Evolutionary conservation across 257 asterid species (phyloP).

Genomic region (Gardenia jasminoides): DNA sequence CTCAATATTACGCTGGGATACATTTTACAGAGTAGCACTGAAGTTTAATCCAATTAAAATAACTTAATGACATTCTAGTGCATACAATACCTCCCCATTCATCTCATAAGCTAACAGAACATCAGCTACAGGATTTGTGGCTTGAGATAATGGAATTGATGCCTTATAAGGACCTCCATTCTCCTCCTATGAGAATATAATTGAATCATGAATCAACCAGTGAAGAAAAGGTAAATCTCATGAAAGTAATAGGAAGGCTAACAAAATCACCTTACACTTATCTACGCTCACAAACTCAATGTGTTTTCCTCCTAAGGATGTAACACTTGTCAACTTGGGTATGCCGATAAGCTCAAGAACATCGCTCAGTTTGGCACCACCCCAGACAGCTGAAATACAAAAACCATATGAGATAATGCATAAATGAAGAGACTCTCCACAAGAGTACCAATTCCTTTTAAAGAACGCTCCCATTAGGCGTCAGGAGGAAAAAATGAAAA

Average conservation of each 20-base stretch:
- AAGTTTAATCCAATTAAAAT: not conserved
- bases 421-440: not conserved
- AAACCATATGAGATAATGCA: not conserved
- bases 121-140: slow-evolving; percentile 91
- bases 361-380: slow-evolving; percentile 91
- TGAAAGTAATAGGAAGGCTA: not conserved
- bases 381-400: slow-evolving; percentile 77
- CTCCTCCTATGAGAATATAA: slow-evolving; percentile 64
- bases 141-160: slow-evolving; percentile 82
- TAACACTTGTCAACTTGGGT: slow-evolving; percentile 53
- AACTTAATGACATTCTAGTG: not conserved
- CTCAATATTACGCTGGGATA: not conserved
- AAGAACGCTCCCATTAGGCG: not conserved
- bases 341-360: slow-evolving; percentile 84
- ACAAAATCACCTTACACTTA: slow-evolving; percentile 78
- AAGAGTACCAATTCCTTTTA: not conserved
- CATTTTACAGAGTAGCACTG: not conserved
- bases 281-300: slow-evolving; percentile 96
- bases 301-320: slow-evolving; percentile 77
- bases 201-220: slow-evolving; percentile 13
- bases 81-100: slow-evolving; percentile 81
- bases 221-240: not conserved
- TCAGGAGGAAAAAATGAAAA: not conserved
- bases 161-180: slow-evolving; percentile 98
- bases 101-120: slow-evolving; percentile 95